Conservation (phyloP, 2,329 filamentous ascomycete genomes). For the Reticulascus tulasneorum region DNA sequence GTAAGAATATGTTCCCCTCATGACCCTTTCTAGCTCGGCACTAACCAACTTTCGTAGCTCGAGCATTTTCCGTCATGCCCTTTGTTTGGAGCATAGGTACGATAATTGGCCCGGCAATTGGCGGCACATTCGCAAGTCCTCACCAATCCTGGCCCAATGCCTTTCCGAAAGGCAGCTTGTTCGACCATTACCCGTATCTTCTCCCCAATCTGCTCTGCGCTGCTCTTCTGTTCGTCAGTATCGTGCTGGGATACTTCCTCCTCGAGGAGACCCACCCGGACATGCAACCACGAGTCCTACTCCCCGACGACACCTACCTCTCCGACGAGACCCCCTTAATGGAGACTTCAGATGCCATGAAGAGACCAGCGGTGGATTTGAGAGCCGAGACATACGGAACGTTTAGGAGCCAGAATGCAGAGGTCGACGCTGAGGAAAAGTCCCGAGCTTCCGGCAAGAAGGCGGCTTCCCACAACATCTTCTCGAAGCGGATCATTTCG, state of each 20-base stretch:
- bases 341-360: constrained; percentile 68
- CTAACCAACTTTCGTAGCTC: constrained; percentile 46
- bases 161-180: constrained; percentile 66
- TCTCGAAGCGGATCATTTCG: constrained; percentile 62
- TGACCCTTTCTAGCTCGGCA: background rate
- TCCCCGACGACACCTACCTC: constrained; percentile 43
- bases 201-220: constrained; percentile 87
- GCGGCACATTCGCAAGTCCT: constrained; percentile 80
- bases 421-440: constrained; percentile 48
- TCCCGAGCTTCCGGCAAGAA: constrained; percentile 25
- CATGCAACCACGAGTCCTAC: constrained; percentile 17
- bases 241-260: constrained; percentile 73
- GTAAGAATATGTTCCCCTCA: constrained; percentile 43
- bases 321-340: constrained; percentile 72
- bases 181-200: constrained; percentile 78
- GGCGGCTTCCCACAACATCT: constrained; percentile 35
- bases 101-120: constrained; percentile 83
- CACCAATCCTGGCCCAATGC: constrained; percentile 65
- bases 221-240: constrained; percentile 69
- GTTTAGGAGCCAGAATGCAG: constrained; percentile 45
- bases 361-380: constrained; percentile 68
- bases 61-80: constrained; percentile 87
- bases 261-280: constrained; percentile 82
- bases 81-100: constrained; percentile 92
- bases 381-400: constrained; percentile 78